Evolutionary conservation across 768 basidiomycete genomes (phyloP).

Genomic region (Filobasidium floriforme): DNA sequence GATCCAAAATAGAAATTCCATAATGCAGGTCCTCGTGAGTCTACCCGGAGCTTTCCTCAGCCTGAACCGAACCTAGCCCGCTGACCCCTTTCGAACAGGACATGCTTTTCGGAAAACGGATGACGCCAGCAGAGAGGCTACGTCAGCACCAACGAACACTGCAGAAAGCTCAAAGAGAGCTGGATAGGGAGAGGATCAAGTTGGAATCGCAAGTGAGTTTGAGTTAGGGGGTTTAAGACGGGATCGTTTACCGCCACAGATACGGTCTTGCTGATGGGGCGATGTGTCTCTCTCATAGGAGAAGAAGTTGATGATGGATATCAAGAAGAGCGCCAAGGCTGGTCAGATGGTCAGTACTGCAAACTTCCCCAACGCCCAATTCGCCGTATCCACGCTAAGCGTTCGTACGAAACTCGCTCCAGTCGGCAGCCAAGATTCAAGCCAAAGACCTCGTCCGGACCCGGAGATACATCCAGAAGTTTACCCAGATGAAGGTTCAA

Average conservation of each 20-base stretch:
- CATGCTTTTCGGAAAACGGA: slow-evolving; percentile 83
- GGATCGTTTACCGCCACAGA: too few species aligned
- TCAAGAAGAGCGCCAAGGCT: slow-evolving; percentile 90
- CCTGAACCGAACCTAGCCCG: too few species aligned
- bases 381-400: not conserved
- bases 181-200: slow-evolving; percentile 88
- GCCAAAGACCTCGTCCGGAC: slow-evolving; percentile 97
- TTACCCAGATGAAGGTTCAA: slow-evolving; percentile 98
- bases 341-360: slow-evolving; percentile 69
- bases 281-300: slow-evolving; percentile 51
- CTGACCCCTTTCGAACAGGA: slow-evolving; percentile 54
- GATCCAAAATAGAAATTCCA: too few species aligned
- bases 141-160: slow-evolving; percentile 94
- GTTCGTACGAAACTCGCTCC: slow-evolving; percentile 7
- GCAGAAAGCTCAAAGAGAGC: slow-evolving; percentile 93
- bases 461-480: slow-evolving; percentile 89
- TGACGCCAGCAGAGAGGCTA: slow-evolving; percentile 92
- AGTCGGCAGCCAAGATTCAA: slow-evolving; percentile 99
- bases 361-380: slow-evolving; percentile 14
- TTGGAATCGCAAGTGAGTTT: slow-evolving; percentile 65
- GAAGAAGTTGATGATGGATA: slow-evolving; percentile 91
- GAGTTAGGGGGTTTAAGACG: too few species aligned
- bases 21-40: slow-evolving; percentile 1
- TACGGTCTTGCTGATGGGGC: not conserved
- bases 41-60: too few species aligned